phyloP scores from a whole-genome alignment of 73 alveolate species.

The Paramecium octaurelia region DNA sequence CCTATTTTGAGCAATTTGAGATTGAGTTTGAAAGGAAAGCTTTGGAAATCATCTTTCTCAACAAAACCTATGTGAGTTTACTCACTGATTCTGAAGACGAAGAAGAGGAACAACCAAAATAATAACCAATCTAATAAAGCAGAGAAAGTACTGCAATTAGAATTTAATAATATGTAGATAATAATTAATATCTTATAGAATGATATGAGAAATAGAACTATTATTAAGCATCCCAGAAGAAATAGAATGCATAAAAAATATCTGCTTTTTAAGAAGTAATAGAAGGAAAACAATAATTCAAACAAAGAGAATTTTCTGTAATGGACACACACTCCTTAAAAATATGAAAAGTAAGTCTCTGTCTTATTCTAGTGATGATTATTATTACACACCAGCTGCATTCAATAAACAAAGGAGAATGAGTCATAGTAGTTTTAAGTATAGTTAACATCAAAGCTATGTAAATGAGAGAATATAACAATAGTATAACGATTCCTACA shows the following conservation, averaged over 20 bases:
- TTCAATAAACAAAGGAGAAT: not conserved
- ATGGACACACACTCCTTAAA: constrained; percentile 10
- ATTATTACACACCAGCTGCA: constrained; percentile 44
- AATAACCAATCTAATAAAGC: not conserved
- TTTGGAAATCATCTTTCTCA: constrained; percentile 32
- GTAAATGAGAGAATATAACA: not conserved
- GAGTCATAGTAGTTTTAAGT: not conserved
- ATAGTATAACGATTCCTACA: not conserved
- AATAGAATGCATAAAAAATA: constrained; percentile 45
- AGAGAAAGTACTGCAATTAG: not conserved
- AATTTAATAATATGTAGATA: not conserved
- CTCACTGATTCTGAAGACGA: not conserved
- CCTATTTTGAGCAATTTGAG: not conserved
- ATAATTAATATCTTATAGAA: not conserved
- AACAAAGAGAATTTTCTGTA: not conserved
- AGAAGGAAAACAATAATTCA: not conserved
- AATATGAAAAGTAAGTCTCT: not conserved
- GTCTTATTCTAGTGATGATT: not conserved
- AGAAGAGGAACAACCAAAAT: constrained; percentile 2
- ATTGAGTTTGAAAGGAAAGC: constrained; percentile 15
- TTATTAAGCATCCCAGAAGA: constrained; percentile 36
- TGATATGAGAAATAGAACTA: not conserved
- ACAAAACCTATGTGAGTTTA: not conserved
- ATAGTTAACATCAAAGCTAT: not conserved
- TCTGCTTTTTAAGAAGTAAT: not conserved